Percentiles rank a stretch among this genome's conserved stretches.
Conservation (phyloP, 352 stramenopile species). For the Pythium pyrilobum region DNA sequence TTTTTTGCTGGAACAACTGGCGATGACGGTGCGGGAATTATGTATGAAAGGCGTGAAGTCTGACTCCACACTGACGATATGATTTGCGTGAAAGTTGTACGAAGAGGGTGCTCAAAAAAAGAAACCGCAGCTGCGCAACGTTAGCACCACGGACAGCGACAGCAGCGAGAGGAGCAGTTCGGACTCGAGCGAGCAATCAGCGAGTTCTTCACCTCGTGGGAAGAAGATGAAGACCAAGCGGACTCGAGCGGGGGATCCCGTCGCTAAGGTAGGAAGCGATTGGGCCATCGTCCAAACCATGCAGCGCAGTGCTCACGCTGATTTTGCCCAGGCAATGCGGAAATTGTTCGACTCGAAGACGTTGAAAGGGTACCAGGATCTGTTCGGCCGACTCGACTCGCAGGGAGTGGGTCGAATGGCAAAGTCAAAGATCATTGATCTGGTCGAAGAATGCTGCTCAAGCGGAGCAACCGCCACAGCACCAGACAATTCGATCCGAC, state of each 20-base stretch:
- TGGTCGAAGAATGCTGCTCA: constrained; percentile 30
- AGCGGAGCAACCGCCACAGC: not conserved
- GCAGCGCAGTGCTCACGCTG: not conserved
- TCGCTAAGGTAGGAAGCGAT: not conserved
- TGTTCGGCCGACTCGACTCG: constrained; percentile 34
- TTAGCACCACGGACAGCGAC: too few relatives aligned
- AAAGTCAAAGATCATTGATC: constrained; percentile 28
- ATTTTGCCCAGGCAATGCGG: constrained; percentile 21
- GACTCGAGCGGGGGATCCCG: not conserved
- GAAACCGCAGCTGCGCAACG: constrained; percentile 34
- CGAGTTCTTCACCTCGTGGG: not conserved
- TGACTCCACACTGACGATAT: not conserved
- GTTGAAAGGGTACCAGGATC: constrained; percentile 26
- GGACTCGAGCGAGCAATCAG: not conserved
- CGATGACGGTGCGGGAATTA: constrained; percentile 37
- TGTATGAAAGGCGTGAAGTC: not conserved
- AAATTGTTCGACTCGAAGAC: constrained; percentile 33
- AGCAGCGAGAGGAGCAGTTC: too few relatives aligned
- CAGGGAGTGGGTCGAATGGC: constrained; percentile 35
- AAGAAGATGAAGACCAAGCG: not conserved
- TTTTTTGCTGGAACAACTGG: constrained; percentile 61
- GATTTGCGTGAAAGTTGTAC: constrained; percentile 35
- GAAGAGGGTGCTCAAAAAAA: constrained; percentile 45
- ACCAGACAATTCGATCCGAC: constrained; percentile 3
- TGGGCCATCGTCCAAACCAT: too few relatives aligned